Conservation (phyloP, 2,329 filamentous ascomycete species). For the Calycina marina region DNA sequence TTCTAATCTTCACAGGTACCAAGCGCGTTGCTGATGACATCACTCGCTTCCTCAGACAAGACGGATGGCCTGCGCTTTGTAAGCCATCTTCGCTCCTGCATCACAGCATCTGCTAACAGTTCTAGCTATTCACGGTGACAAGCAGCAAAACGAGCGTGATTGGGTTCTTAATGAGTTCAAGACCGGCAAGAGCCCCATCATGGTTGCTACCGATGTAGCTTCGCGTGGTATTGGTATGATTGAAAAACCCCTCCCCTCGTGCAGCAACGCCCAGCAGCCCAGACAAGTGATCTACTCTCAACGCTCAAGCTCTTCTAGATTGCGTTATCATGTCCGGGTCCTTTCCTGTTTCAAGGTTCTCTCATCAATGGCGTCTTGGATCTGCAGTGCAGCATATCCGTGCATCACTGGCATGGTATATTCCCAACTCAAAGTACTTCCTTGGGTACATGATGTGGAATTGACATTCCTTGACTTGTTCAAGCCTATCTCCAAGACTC, state of each 20-base stretch:
- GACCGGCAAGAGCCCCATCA: slow-evolving; percentile 97
- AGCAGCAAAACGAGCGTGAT: slow-evolving; percentile 98
- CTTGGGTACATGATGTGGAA: slow-evolving; percentile 59
- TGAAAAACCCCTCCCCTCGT: slow-evolving; percentile 36
- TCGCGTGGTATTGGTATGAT: slow-evolving; percentile 99
- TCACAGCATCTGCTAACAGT: slow-evolving; percentile 31
- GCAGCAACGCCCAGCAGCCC: slow-evolving; percentile 43
- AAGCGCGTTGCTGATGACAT: slow-evolving; percentile 98
- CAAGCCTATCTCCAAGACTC: slow-evolving; percentile 63
- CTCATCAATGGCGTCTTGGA: slow-evolving; percentile 75
- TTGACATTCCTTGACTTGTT: slow-evolving; percentile 66
- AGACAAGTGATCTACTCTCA: slow-evolving; percentile 73
- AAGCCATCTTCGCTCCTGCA: slow-evolving; percentile 38
- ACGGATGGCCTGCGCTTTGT: slow-evolving; percentile 96
- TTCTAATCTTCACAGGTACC: slow-evolving; percentile 82
- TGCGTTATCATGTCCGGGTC: slow-evolving; percentile 88
- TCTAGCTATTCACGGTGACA: slow-evolving; percentile 91
- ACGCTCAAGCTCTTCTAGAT: slow-evolving; percentile 77
- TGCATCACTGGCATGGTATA: slow-evolving; percentile 60
- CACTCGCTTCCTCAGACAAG: slow-evolving; percentile 89
- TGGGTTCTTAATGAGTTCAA: slow-evolving; percentile 99
- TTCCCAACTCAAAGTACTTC: slow-evolving; percentile 57
- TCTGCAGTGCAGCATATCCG: slow-evolving; percentile 51
- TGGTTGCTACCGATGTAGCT: slow-evolving; percentile 99
- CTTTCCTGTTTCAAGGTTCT: slow-evolving; percentile 73